Percentiles rank a stretch among this genome's conserved stretches.
Conservation (phyloP, 2,329 filamentous ascomycete genomes). For the Botrytis cinerea region DNA sequence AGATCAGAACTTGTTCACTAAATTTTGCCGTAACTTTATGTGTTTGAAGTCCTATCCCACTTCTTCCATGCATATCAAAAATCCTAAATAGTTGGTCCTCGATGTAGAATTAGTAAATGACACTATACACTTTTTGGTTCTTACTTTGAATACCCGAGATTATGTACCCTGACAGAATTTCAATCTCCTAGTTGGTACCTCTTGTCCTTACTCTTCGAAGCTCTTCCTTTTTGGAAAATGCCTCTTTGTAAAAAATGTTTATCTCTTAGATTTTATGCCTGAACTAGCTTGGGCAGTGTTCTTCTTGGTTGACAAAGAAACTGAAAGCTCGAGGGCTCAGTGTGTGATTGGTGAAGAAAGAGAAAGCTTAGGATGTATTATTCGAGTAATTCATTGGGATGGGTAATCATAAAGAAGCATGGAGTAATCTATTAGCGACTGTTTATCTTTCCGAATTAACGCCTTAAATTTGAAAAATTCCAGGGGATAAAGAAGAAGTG, state of each 20-base stretch:
- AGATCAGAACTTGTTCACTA: neutral
- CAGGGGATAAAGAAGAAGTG: neutral
- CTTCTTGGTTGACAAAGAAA: neutral
- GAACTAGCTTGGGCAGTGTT: no score
- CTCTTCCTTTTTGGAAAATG: no score
- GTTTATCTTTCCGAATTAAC: neutral
- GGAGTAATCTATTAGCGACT: neutral
- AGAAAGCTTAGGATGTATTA: neutral
- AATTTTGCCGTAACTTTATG: neutral
- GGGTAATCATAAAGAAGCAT: neutral
- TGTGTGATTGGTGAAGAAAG: neutral
- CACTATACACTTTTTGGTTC: neutral
- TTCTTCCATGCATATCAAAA: no score
- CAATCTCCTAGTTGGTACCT: neutral
- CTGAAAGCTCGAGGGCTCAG: neutral
- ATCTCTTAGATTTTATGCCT: no score
- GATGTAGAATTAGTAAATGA: neutral
- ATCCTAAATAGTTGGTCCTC: no score
- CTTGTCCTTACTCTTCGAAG: neutral
- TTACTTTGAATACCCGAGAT: neutral
- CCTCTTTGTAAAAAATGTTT: no score
- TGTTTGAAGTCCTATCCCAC: neutral
- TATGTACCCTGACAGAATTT: neutral
- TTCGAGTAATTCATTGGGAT: neutral
- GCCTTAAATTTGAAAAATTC: neutral